These are phyloP conservation scores for Candida easanensis DNA, from an alignment of 805 yeast genomes.

Conservation along the genomic window DNA sequence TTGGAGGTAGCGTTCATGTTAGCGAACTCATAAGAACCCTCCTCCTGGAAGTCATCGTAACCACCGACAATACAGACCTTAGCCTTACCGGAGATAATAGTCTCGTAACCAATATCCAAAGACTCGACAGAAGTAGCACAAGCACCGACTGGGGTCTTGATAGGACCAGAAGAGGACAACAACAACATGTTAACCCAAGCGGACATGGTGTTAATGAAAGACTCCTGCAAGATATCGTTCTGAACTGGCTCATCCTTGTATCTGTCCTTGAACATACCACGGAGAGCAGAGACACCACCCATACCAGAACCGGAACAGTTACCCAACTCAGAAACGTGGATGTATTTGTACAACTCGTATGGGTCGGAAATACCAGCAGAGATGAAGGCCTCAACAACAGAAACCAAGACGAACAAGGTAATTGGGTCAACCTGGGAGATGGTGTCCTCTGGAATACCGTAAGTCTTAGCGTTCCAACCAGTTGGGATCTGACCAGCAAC, in stretches of 20 bases:
- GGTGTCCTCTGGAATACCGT: slow-evolving; percentile 93
- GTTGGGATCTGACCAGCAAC: slow-evolving; percentile 88
- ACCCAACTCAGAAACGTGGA: slow-evolving; percentile 97
- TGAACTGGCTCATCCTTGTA: slow-evolving; percentile 91
- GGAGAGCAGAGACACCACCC: slow-evolving; percentile 98
- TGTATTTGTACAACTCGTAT: slow-evolving; percentile 96
- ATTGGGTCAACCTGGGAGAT: slow-evolving; percentile 94
- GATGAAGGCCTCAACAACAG: slow-evolving; percentile 93
- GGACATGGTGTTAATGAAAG: slow-evolving; percentile 97
- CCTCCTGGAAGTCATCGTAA: slow-evolving; percentile 99
- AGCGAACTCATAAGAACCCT: slow-evolving; percentile 96
- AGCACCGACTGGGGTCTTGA: slow-evolving; percentile 99
- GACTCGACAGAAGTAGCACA: slow-evolving; percentile 99
- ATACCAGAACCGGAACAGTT: slow-evolving; percentile 99
- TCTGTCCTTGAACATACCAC: slow-evolving; percentile 97
- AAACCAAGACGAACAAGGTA: slow-evolving; percentile 87
- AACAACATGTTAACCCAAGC: slow-evolving; percentile 99
- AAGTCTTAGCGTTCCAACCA: slow-evolving; percentile 95
- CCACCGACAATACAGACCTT: slow-evolving; percentile 98
- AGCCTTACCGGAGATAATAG: slow-evolving; percentile 90
- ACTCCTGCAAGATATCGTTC: slow-evolving; percentile 95
- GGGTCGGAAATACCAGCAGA: slow-evolving; percentile 97
- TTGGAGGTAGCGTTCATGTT: slow-evolving; percentile 99
- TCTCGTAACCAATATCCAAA: slow-evolving; percentile 92
- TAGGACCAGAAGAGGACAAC: slow-evolving; percentile 96